Evolutionary conservation across 495 filamentous ascomycete species (phyloP).

Genomic region (Penicillium manginii): DNA sequence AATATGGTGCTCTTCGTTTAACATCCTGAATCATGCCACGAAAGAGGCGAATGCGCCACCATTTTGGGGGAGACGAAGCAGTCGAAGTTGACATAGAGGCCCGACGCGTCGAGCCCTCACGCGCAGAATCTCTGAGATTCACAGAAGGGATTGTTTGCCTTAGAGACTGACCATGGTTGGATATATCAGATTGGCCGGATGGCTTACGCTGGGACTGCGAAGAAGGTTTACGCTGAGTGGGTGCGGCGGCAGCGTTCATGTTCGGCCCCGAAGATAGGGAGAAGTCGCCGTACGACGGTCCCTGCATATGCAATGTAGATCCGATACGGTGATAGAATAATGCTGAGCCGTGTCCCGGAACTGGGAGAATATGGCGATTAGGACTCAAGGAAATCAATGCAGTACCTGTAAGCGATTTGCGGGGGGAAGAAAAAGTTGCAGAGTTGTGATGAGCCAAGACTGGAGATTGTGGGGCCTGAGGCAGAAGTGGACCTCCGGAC

Average conservation of each 20-base stretch:
- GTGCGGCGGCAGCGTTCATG: slow-evolving; percentile 31
- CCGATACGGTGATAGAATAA: neutral
- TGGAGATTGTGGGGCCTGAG: slow-evolving; percentile 21
- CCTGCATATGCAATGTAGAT: slow-evolving; percentile 14
- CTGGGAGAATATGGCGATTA: neutral
- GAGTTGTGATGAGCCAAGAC: slow-evolving; percentile 20
- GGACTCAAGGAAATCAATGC: neutral
- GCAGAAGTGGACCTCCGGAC: slow-evolving; percentile 4
- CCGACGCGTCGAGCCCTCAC: slow-evolving; percentile 12
- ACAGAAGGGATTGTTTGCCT: slow-evolving; percentile 18
- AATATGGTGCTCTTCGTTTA: slow-evolving; percentile 71
- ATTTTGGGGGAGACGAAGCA: slow-evolving; percentile 37
- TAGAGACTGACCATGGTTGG: slow-evolving; percentile 12
- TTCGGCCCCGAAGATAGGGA: slow-evolving; percentile 28
- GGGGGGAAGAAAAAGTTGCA: slow-evolving; percentile 19
- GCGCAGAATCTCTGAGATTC: slow-evolving; percentile 13
- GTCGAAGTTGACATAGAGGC: slow-evolving; percentile 17
- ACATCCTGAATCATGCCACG: slow-evolving; percentile 75
- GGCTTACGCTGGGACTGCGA: slow-evolving; percentile 36
- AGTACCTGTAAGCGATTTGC: slow-evolving; percentile 7
- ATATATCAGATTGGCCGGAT: slow-evolving; percentile 25
- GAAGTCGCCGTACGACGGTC: slow-evolving; percentile 27
- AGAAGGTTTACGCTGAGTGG: slow-evolving; percentile 35
- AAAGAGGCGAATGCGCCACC: slow-evolving; percentile 65
- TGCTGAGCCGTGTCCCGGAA: neutral